These are phyloP conservation scores for Vigna unguiculata DNA, from an alignment of 306 rosid species.

Conservation along the genomic window DNA sequence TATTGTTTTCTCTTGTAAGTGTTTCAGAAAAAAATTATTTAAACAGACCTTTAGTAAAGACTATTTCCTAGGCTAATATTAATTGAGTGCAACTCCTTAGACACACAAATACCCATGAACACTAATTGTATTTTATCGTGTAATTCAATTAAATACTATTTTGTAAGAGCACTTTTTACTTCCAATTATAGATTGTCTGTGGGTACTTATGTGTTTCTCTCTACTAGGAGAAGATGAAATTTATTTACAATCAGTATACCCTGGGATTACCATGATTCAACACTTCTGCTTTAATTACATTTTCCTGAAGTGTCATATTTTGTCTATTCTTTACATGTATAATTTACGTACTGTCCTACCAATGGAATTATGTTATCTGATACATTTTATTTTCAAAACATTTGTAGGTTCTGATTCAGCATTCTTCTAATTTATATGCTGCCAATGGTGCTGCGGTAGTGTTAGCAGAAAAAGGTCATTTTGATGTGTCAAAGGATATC, in stretches of 20 bases:
- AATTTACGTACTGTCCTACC: constrained; percentile 11
- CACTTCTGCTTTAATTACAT: constrained; percentile 14
- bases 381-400: constrained; percentile 29
- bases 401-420: constrained; percentile 87
- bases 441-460: constrained; percentile 98
- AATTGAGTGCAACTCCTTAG: background rate
- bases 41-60: no score
- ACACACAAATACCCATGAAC: background rate
- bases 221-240: constrained; percentile 26
- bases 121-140: background rate
- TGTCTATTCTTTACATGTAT: constrained; percentile 15
- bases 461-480: constrained; percentile 97
- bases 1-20: no score
- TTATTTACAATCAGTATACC: background rate
- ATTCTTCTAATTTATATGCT: constrained; percentile 93
- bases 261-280: constrained; percentile 24
- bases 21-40: background rate
- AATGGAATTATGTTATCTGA: constrained; percentile 40
- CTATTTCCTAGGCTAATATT: background rate
- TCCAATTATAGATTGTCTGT: no score
- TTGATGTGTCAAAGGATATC: constrained; percentile 96
- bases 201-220: background rate
- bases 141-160: background rate
- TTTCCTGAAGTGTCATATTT: background rate
- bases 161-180: background rate